Conservation (phyloP, 1,139 yeast species). For the Kurtzmaniella quercitrusa region DNA sequence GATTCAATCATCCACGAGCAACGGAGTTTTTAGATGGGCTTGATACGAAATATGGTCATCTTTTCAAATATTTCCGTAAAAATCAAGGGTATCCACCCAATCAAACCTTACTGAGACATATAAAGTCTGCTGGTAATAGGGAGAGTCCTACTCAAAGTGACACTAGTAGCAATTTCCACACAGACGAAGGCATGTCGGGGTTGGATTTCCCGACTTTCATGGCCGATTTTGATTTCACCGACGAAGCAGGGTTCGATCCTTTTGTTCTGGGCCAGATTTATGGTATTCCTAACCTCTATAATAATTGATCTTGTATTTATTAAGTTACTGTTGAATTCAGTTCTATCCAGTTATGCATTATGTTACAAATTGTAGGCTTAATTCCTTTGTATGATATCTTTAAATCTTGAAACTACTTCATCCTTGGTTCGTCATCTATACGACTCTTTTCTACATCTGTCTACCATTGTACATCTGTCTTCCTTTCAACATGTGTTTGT, state of each 20-base stretch:
- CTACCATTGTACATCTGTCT: no score
- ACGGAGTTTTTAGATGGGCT: slow-evolving; percentile 18
- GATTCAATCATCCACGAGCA: slow-evolving; percentile 15
- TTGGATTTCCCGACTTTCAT: background rate
- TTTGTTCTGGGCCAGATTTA: slow-evolving; percentile 13
- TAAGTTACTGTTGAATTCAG: background rate
- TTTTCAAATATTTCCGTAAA: background rate
- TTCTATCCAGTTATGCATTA: background rate
- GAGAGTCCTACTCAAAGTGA: slow-evolving; percentile 1
- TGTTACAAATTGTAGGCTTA: background rate
- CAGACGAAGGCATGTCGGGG: background rate
- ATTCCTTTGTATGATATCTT: no score
- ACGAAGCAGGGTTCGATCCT: background rate
- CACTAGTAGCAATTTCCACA: background rate
- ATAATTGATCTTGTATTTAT: background rate
- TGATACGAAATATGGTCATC: slow-evolving; percentile 1
- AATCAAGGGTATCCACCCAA: no score
- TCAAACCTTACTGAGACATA: background rate
- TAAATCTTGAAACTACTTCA: no score
- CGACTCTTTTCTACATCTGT: no score
- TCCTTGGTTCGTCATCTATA: no score
- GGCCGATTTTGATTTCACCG: background rate
- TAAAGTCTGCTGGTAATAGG: background rate
- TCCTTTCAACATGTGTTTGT: no score
- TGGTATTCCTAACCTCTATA: slow-evolving; percentile 10